Base-by-base conservation (phyloP, 1,284 basidiomycete species). In the Fomes fomentarius region DNA sequence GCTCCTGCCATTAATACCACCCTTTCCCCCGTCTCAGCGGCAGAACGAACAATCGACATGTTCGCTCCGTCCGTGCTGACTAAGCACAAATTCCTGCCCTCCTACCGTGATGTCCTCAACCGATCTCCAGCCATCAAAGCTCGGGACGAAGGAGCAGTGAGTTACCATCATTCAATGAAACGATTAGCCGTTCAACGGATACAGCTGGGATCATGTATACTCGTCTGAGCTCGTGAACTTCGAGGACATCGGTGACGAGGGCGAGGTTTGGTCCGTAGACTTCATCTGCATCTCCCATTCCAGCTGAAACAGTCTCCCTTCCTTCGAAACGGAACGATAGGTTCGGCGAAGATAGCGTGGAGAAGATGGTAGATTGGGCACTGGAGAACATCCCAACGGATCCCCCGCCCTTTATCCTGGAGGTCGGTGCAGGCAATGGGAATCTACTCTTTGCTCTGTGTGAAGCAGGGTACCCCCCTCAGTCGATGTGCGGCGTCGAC, bases 351-450 rank as follows among this genome's bases (percentile, higher is more conserved):
- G 90, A 94, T 57, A 85, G 84, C 22, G 82, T 91, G 1, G 82
- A 88, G 62, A 91, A 92, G 61, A 94, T 95, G 91, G 83, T 88
- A 14, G 75, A 83, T 21, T 91, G 89, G 89, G 72, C 74, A 0
- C 53, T 75, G 33, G 72, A 79, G 39, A 71, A 88, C 58, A 69
- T 82, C 24, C 80, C 85, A 11, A 69, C 78, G 0, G 63, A 72
- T 3, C 60, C 70, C 8, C 66, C 81, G 4, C 78, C 83, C 9
- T 75, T 67, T 17, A 76, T 89, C 26, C 77, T 93, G 37, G 91
- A 93, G 67, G 77, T 96, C 41, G 94, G 93, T 17, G 86, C 84
- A 52, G 93, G 93, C 1, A 96, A 96, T 63, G 94, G 93, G n/a
- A 83, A 87, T 7, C 74, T 96, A 11, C 78, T 94, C 5, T 88